These are phyloP conservation scores for Carex arenaria DNA, from an alignment of 202 grass and related monocot species.

Conservation along the genomic window DNA sequence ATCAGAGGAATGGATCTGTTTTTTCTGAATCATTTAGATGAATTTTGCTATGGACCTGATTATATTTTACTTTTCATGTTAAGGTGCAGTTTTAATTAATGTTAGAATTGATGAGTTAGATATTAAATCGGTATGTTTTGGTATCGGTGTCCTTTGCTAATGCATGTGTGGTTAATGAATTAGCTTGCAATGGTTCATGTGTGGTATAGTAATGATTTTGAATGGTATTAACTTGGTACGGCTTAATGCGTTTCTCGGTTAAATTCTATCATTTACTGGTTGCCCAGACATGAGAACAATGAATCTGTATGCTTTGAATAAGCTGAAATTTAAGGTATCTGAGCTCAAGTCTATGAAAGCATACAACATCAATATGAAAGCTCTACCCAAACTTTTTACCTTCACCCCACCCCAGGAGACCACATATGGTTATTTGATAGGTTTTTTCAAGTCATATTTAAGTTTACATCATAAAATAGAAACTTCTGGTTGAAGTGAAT, in stretches of 20 bases:
- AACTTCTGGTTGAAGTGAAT: neutral
- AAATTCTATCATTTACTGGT: neutral
- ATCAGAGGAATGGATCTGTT: slow-evolving; percentile 3
- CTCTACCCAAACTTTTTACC: no score
- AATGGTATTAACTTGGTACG: neutral
- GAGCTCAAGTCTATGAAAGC: no score
- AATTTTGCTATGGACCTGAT: neutral
- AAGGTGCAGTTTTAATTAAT: neutral
- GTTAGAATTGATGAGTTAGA: neutral
- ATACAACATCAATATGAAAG: neutral
- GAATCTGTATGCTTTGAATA: neutral
- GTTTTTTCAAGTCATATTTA: no score
- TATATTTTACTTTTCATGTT: neutral
- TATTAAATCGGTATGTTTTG: neutral
- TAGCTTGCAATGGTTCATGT: neutral
- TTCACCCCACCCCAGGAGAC: no score
- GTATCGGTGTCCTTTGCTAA: neutral
- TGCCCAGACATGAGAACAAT: neutral
- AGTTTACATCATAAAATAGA: neutral
- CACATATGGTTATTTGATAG: no score
- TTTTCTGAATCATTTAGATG: neutral
- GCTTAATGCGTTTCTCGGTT: neutral
- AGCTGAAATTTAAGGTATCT: neutral
- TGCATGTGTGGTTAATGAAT: neutral
- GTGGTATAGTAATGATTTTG: neutral